Evolutionary conservation across 108 stramenopile species (phyloP), one percentile per base, ranked within the genome.

Genomic region (Cylindrotheca fusiformis): DNA sequence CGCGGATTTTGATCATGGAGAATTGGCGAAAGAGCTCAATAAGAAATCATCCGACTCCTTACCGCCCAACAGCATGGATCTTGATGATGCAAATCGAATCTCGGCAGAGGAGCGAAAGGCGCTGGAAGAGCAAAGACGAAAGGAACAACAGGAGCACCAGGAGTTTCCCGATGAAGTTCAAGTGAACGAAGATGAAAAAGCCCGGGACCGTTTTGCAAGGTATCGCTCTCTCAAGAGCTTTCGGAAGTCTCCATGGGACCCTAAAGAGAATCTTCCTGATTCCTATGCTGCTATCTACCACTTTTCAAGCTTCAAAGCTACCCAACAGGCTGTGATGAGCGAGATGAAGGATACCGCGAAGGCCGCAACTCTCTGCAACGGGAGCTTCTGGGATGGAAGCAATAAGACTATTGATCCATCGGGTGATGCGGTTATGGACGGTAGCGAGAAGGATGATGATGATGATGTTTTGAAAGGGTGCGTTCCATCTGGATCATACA

Each of bases 161-260:
- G 87, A 95, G 51, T 99, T 99, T 60, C 98, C 98, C 1, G 99
- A 99, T 66, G 97, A 99, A 67, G 98, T 99, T 22, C 90, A 98
- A 60, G 82, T 95, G 22, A 81, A 88, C n/a, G 84, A 82, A 50
- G 96, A 95, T 55, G 81, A 75, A 4, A 67, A 87, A 1, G 98
- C 98, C 24, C 67, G 87, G 12, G 90, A 93, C 29, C 89, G 99
- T 21, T 99, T 97, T 68, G 98, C 95, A 12, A 73, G 97, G 49
- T 99, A 98, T 81, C 91, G 99, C 12, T 86, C 91, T 24, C 79
- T 99, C 23, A 85, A 92, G 77, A 90, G 85, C 55, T 97, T 99
- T 68, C 88, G 93, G 20, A 96, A 94, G 58, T 90, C 91, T 41
- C 71, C 73, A 49, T 99, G 98, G 98, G 95, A 99, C 67, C 91